Evolutionary conservation across 345 rosid genomes (phyloP), one percentile per base, ranked within the genome.

Genomic region (Gossypioides kirkii): DNA sequence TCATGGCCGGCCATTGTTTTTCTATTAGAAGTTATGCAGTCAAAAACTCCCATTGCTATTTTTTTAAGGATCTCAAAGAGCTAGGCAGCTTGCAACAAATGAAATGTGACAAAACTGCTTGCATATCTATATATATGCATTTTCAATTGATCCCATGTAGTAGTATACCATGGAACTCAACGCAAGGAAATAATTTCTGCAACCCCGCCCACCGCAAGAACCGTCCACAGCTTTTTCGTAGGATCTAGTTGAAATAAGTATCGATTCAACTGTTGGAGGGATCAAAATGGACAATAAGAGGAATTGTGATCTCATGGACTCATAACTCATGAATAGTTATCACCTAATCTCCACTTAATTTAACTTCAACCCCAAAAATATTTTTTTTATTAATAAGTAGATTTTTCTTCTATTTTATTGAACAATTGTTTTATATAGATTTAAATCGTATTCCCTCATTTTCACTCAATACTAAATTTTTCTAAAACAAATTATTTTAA

Each of bases 1-100:
- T 18, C 50, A 25, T 53, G 62, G 73, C 73, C 62, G 73, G 73
- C 73, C 9, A 10, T 53, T 28, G 18, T 18, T 54, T 36, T 52
- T 70, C 26, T 53, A 38, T 32, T 52, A 0, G 3, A 10, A 2
- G 25, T 50, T 49, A 1, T 50, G 60, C 25, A 17, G 20, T 18
- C 61, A 54, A 23, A 18, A 70, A 70, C 60, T 18, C 8, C 38
- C 32, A 14, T 32, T 12, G n/a, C 4, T 17, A n/a, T 10, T 17
- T 69, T 4, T 32, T 50, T n/a, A 69, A 9, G n/a, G 47, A 23
- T 41, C 16, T 20, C 49, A 0, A 26, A n/a, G 43, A 23, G 61
- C 11, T 22, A 41, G 7, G 25, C 63, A 68, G 22, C 23, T 9
- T 26, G 9, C 23, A 68, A 68, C 72, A 49, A 49, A 17, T 45